A percentile compares a stretch with the other conserved stretches of the same genome.
phyloP scores from a whole-genome alignment of 768 basidiomycete genomes.

The Collybiopsis confluens region DNA sequence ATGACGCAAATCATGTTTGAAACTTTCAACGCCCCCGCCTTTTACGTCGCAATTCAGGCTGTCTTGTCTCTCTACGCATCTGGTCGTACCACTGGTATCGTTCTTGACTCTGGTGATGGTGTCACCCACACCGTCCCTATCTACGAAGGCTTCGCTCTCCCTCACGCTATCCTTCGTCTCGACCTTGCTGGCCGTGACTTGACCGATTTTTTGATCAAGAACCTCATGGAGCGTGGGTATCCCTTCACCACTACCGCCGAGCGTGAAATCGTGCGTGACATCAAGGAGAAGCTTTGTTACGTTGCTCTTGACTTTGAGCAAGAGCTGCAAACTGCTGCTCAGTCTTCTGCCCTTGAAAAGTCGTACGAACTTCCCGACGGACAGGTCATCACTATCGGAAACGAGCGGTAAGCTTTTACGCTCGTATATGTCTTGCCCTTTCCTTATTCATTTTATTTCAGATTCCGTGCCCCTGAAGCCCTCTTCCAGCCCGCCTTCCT shows the following conservation, averaged over 20 bases:
- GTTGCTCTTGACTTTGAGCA: conserved; percentile 72
- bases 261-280: conserved; percentile 92
- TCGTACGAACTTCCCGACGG: conserved; percentile 79
- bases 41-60: conserved; percentile 91
- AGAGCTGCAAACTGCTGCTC: conserved; percentile 66
- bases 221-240: conserved; percentile 88
- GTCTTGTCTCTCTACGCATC: conserved; percentile 77
- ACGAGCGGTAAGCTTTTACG: conserved; percentile 57
- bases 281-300: conserved; percentile 90
- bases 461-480: conserved; percentile 87
- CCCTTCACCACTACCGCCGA: conserved; percentile 92
- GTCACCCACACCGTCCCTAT: conserved; percentile 70
- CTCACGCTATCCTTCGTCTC: conserved; percentile 66
- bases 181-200: conserved; percentile 65
- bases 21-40: conserved; percentile 90
- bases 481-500: conserved; percentile 92
- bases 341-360: conserved; percentile 65
- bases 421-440: conserved; percentile 24
- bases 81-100: conserved; percentile 70
- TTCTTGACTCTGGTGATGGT: conserved; percentile 73
- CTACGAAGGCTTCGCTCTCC: conserved; percentile 68
- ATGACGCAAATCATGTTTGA: conserved; percentile 98
- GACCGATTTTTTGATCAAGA: conserved; percentile 68
- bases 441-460: conserved; percentile 48
- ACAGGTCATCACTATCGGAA: conserved; percentile 93